phyloP scores from a whole-genome alignment of 2,329 filamentous ascomycete genomes.

The Aspergillus sergii region DNA sequence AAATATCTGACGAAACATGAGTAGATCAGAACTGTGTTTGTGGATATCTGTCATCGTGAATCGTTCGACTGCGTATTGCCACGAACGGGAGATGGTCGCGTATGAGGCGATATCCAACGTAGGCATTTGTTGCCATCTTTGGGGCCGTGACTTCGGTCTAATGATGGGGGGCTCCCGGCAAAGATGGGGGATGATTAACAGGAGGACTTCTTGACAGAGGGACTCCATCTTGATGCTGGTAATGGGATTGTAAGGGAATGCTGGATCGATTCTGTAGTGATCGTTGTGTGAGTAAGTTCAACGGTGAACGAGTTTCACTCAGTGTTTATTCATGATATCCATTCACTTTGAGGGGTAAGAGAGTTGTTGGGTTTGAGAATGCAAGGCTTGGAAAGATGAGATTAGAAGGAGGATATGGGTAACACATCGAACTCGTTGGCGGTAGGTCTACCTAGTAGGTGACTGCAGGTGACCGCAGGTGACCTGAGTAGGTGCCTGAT shows the following conservation, averaged over 20 bases:
- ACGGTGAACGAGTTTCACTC: not conserved
- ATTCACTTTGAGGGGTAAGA: too few relatives aligned
- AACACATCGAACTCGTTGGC: too few relatives aligned
- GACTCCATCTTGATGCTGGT: not conserved
- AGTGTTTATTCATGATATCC: too few relatives aligned
- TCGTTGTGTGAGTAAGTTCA: not conserved
- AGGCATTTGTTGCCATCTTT: not conserved
- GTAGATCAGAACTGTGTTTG: not conserved
- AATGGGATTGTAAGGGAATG: not conserved
- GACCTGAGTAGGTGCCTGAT: too few relatives aligned
- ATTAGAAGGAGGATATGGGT: too few relatives aligned
- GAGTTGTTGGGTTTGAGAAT: too few relatives aligned
- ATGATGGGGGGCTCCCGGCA: not conserved
- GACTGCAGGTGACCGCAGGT: too few relatives aligned
- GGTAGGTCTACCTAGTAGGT: too few relatives aligned
- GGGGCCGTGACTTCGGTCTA: not conserved
- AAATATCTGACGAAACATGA: not conserved
- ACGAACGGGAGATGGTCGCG: slow-evolving; percentile 6
- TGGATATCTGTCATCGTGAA: not conserved
- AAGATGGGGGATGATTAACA: not conserved
- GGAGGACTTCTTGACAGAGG: slow-evolving; percentile 8
- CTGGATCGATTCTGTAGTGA: too few relatives aligned
- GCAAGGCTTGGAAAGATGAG: too few relatives aligned
- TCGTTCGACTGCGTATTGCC: slow-evolving; percentile 8
- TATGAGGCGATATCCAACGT: not conserved